These are phyloP conservation scores for Kalmusia sp. DNA, from an alignment of 2,329 filamentous ascomycete species.

Conservation along the genomic window DNA sequence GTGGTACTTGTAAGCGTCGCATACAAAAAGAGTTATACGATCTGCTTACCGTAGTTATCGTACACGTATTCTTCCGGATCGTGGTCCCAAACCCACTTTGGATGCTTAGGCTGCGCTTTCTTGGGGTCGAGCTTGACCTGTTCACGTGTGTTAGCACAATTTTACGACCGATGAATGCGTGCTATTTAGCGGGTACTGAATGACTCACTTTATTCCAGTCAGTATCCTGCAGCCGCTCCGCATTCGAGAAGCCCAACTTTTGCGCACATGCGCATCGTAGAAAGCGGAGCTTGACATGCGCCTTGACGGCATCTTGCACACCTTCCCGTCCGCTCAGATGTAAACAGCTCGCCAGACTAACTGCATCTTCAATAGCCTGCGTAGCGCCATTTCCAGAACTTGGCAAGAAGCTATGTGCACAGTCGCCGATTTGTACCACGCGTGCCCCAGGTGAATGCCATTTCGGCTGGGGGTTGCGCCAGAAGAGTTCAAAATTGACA, in stretches of 20 bases:
- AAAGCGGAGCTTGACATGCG: conserved; percentile 27
- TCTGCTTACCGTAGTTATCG: conserved; percentile 11
- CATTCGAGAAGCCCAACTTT: conserved; percentile 17
- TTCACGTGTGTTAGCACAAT: background rate
- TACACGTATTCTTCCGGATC: conserved; percentile 16
- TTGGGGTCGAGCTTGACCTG: conserved; percentile 8
- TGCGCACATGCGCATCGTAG: conserved; percentile 17
- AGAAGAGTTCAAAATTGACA: conserved; percentile 60
- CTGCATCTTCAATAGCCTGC: conserved; percentile 58
- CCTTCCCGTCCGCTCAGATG: conserved; percentile 7
- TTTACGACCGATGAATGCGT: background rate
- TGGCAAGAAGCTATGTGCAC: conserved; percentile 59
- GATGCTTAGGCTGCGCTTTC: conserved; percentile 7
- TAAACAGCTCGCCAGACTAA: conserved; percentile 18
- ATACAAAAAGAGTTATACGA: background rate
- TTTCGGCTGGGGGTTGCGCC: conserved; percentile 55
- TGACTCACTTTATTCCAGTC: conserved; percentile 3
- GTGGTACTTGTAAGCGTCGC: background rate
- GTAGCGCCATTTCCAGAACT: conserved; percentile 59
- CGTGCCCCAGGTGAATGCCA: conserved; percentile 56
- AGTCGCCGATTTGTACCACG: conserved; percentile 58
- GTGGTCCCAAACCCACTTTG: conserved; percentile 13
- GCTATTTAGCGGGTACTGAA: background rate
- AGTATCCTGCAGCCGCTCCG: conserved; percentile 7
- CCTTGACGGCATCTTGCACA: conserved; percentile 17